These are phyloP conservation scores for Thinopyrum elongatum DNA, from an alignment of 176 grass and related monocot species.

Conservation along the genomic window DNA sequence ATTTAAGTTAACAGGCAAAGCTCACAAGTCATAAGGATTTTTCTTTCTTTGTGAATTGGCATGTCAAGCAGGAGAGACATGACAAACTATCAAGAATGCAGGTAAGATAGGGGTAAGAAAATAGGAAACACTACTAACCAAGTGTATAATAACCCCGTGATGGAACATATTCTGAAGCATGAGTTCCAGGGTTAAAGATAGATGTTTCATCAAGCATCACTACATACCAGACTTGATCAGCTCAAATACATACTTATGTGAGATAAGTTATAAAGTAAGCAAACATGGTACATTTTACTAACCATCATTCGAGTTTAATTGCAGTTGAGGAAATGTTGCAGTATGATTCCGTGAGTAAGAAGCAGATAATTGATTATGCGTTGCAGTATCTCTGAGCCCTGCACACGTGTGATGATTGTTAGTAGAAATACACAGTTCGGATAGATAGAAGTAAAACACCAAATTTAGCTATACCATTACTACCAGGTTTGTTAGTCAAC, in stretches of 20 bases:
- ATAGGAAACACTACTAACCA: not conserved
- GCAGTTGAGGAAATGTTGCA: not conserved
- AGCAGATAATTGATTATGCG: not conserved
- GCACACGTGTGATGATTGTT: not conserved
- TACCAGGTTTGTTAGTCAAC: not conserved
- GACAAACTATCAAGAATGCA: not conserved
- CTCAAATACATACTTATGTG: not conserved
- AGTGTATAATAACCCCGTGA: not conserved
- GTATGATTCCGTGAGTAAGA: not conserved
- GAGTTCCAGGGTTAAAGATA: not conserved
- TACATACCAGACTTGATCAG: not conserved
- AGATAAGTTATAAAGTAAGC: not conserved
- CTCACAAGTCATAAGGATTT: not conserved
- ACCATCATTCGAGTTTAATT: constrained; percentile 1
- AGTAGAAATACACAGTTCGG: not conserved
- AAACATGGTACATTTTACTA: not conserved
- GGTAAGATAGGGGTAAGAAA: not conserved
- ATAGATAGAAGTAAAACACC: not conserved
- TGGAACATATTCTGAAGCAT: not conserved
- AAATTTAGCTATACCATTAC: not conserved
- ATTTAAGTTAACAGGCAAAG: not conserved
- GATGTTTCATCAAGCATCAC: not conserved
- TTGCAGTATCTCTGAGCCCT: not conserved
- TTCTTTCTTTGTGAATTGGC: not conserved
- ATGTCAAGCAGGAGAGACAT: not conserved